These are phyloP conservation scores for Pyrus pyrifolia DNA, from an alignment of 306 rosid species.

Conservation along the genomic window DNA sequence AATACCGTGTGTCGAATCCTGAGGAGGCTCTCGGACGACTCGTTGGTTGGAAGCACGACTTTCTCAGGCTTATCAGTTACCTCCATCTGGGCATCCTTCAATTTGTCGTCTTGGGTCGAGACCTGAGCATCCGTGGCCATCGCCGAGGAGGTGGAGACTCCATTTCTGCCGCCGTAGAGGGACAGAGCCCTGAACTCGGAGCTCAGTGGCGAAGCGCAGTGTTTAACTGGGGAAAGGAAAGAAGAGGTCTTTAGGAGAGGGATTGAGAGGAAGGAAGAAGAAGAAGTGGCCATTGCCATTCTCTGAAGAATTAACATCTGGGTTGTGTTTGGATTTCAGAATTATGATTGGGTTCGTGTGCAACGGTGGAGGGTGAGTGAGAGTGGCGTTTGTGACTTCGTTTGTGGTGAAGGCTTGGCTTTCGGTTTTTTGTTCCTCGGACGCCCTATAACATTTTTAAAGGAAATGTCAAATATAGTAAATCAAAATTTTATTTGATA, in stretches of 20 bases:
- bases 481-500: no score
- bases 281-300: conserved; percentile 65
- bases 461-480: no score
- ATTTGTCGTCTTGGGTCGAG: conserved; percentile 14
- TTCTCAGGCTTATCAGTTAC: conserved; percentile 15
- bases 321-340: not conserved
- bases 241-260: conserved; percentile 31
- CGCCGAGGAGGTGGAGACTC: conserved; percentile 25
- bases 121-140: conserved; percentile 41
- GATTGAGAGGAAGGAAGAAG: conserved; percentile 21
- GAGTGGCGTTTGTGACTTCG: not conserved
- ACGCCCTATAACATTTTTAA: not conserved
- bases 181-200: conserved; percentile 9
- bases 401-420: conserved; percentile 36
- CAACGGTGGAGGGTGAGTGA: not conserved
- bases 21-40: conserved; percentile 71
- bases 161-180: conserved; percentile 15
- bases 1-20: conserved; percentile 90
- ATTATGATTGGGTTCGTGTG: not conserved
- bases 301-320: conserved; percentile 35
- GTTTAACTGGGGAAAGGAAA: conserved; percentile 19
- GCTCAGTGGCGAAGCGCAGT: conserved; percentile 14
- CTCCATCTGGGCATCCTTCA: conserved; percentile 16
- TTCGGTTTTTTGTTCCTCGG: not conserved
- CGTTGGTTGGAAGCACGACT: conserved; percentile 75